These are phyloP conservation scores for Penicillium sp. DNA, from an alignment of 2,329 filamentous ascomycete genomes.

Conservation along the genomic window DNA sequence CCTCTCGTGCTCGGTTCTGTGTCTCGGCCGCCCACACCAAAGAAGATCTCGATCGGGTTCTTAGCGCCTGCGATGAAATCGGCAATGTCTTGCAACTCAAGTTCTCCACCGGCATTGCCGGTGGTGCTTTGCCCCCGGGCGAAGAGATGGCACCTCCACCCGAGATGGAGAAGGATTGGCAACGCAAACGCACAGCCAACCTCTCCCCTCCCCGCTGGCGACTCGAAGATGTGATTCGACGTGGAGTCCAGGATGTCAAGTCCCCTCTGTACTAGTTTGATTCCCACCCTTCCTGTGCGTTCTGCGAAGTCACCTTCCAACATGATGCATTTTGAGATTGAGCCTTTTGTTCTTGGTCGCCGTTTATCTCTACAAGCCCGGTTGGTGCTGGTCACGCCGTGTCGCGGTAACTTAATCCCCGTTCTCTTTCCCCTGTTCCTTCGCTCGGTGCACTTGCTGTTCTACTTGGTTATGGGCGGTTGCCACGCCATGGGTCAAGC, in stretches of 20 bases:
- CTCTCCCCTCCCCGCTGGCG: conserved; percentile 69
- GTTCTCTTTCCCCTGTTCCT: conserved; percentile 8
- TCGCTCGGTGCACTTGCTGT: conserved; percentile 11
- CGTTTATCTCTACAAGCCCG: conserved; percentile 17
- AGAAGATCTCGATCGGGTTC: conserved; percentile 86
- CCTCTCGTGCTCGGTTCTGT: conserved; percentile 91
- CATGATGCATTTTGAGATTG: conserved; percentile 11
- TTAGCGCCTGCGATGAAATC: conserved; percentile 86
- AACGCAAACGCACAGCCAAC: conserved; percentile 47
- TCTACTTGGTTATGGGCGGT: conserved; percentile 9
- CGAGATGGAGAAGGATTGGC: conserved; percentile 66
- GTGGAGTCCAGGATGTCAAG: conserved; percentile 71
- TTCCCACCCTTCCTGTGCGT: conserved; percentile 7
- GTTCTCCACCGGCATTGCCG: conserved; percentile 92
- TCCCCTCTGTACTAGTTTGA: conserved; percentile 56
- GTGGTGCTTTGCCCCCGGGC: conserved; percentile 70
- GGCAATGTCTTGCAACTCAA: conserved; percentile 90
- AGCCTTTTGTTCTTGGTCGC: conserved; percentile 7
- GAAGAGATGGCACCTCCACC: conserved; percentile 57
- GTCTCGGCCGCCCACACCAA: conserved; percentile 96
- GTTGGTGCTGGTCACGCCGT: conserved; percentile 35
- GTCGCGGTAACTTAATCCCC: conserved; percentile 17
- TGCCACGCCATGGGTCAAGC: conserved; percentile 6
- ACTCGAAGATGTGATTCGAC: conserved; percentile 65
- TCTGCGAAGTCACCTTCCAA: conserved; percentile 15